phyloP scores from a whole-genome alignment of 129 eudicot genomes.

The Cynara cardunculus region DNA sequence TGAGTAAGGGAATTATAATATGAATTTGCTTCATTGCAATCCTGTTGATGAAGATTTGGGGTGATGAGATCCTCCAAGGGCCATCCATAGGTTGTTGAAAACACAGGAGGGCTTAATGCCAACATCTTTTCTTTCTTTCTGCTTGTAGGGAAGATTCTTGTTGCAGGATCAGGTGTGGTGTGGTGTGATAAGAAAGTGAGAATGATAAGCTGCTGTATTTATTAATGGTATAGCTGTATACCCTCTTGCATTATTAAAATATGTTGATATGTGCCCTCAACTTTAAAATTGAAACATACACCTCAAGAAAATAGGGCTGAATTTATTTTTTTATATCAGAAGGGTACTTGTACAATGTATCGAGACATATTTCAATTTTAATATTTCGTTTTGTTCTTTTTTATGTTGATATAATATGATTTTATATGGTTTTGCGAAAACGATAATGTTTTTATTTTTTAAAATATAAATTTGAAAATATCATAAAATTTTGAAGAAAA shows the following conservation, averaged over 20 bases:
- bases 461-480: too few relatives aligned
- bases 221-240: neutral
- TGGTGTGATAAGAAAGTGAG: neutral
- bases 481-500: too few relatives aligned
- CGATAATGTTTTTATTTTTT: too few relatives aligned
- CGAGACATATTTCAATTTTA: too few relatives aligned
- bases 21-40: constrained; percentile 18
- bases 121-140: constrained; percentile 3
- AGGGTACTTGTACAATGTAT: too few relatives aligned
- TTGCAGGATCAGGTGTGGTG: neutral
- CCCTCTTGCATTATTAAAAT: neutral
- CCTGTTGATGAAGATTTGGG: constrained; percentile 6
- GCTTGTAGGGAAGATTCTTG: constrained; percentile 11
- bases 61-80: constrained; percentile 21
- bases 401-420: too few relatives aligned
- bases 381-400: too few relatives aligned
- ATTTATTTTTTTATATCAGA: too few relatives aligned
- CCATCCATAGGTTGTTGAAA: constrained; percentile 30
- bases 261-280: neutral
- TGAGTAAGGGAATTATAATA: constrained; percentile 10
- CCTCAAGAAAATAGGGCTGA: too few relatives aligned
- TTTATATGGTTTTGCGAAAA: too few relatives aligned
- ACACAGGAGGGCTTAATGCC: constrained; percentile 8
- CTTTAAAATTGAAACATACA: neutral
- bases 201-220: constrained; percentile 9